Evolutionary conservation across 805 yeast genomes (phyloP).

Genomic region (Saccharomycopsis fermentans): DNA sequence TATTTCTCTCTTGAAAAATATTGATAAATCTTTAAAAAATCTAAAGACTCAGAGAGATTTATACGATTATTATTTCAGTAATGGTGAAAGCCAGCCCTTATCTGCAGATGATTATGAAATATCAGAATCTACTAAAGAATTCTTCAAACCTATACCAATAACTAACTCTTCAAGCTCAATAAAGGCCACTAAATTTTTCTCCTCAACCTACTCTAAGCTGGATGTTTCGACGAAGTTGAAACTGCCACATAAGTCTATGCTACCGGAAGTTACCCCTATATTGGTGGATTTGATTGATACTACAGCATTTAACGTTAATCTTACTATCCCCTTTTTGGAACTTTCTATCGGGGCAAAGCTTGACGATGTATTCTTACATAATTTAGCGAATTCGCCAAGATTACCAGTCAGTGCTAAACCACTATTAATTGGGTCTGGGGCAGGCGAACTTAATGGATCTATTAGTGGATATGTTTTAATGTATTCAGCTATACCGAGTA

Average conservation of each 20-base stretch:
- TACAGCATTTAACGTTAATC: constrained; percentile 56
- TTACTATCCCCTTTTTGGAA: constrained; percentile 67
- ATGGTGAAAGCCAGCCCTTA: not conserved
- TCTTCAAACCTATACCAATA: constrained; percentile 1
- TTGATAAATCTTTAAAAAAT: not conserved
- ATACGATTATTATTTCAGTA: constrained; percentile 1
- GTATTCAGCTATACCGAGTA: constrained; percentile 58
- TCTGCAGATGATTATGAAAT: not conserved
- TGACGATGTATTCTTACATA: constrained; percentile 47
- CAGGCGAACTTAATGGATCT: constrained; percentile 64
- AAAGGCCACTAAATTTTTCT: not conserved
- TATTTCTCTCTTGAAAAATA: not conserved
- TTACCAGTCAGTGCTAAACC: constrained; percentile 51
- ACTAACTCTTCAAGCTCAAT: constrained; percentile 9
- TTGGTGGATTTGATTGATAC: constrained; percentile 64
- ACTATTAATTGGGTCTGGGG: constrained; percentile 65
- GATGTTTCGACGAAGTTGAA: not conserved
- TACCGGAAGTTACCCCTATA: constrained; percentile 49
- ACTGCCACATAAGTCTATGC: constrained; percentile 9
- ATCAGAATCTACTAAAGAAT: not conserved
- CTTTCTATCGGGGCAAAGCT: constrained; percentile 55
- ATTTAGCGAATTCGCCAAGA: constrained; percentile 54
- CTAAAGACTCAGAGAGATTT: not conserved
- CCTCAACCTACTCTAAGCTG: not conserved
- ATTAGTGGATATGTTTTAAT: constrained; percentile 67